Conservation (phyloP, 345 rosid genomes). For the Clarkia xantiana region DNA sequence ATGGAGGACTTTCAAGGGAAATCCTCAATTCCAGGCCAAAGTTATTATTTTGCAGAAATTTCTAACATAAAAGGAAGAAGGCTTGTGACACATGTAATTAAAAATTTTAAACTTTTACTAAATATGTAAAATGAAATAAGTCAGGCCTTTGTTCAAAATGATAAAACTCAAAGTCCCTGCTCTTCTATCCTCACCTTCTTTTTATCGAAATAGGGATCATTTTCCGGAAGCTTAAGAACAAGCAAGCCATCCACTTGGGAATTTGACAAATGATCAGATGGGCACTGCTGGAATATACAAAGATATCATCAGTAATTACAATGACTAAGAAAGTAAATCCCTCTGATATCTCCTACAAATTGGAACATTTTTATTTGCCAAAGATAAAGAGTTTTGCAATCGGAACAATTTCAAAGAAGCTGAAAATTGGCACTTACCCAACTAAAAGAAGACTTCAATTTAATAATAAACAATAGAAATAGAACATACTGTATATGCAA, state of each 20-base stretch:
- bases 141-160: no score
- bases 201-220: constrained; percentile 40
- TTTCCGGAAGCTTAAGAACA: constrained; percentile 35
- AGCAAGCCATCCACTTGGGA: constrained; percentile 19
- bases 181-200: no score
- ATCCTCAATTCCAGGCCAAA: constrained; percentile 34
- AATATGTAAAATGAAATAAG: neutral
- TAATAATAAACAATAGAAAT: no score
- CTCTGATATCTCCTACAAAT: no score
- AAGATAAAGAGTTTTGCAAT: no score
- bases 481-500: no score
- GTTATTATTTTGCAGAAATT: constrained; percentile 37
- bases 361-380: no score
- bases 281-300: constrained; percentile 24
- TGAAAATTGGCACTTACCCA: no score
- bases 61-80: constrained; percentile 22
- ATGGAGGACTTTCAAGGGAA: constrained; percentile 17
- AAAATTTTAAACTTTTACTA: neutral
- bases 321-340: neutral
- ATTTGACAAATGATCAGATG: constrained; percentile 13
- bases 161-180: neutral
- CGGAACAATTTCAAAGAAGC: no score
- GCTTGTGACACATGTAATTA: constrained; percentile 1
- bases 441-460: no score
- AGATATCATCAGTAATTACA: neutral